Percentiles rank a stretch among this genome's conserved stretches.
These are phyloP conservation scores for Epichloe typhina DNA, from an alignment of 2,329 filamentous ascomycete species.

Conservation along the genomic window DNA sequence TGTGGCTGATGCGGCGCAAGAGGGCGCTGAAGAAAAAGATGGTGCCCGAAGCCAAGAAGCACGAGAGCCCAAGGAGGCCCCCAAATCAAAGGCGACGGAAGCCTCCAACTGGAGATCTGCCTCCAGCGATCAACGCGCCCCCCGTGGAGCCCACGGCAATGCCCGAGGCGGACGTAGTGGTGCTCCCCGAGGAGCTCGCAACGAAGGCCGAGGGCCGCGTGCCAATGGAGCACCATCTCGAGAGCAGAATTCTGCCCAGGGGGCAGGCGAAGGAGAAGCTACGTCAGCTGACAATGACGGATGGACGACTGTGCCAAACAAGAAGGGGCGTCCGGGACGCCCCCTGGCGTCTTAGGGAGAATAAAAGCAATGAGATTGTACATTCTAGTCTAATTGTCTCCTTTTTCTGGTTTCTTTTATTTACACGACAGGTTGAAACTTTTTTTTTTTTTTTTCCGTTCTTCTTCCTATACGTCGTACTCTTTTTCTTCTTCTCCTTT, in stretches of 20 bases:
- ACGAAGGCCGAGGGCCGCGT: conserved; percentile 30
- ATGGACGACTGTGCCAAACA: conserved; percentile 43
- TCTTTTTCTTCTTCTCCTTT: neutral
- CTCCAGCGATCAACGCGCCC: conserved; percentile 33
- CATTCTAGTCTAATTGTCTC: conserved; percentile 12
- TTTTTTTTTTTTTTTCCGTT: conserved; percentile 19
- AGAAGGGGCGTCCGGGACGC: conserved; percentile 25
- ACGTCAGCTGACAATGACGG: conserved; percentile 42
- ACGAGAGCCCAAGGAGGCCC: conserved; percentile 29
- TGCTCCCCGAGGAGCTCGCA: conserved; percentile 28
- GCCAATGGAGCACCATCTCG: conserved; percentile 32
- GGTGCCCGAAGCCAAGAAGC: conserved; percentile 26
- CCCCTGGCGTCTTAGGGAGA: conserved; percentile 12
- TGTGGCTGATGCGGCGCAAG: conserved; percentile 2
- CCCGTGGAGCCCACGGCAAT: conserved; percentile 28
- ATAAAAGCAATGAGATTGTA: conserved; percentile 20
- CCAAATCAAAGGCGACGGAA: conserved; percentile 43
- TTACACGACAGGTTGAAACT: conserved; percentile 7
- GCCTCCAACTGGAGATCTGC: conserved; percentile 47
- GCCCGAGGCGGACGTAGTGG: conserved; percentile 22
- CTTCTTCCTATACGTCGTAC: conserved; percentile 2
- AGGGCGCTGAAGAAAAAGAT: conserved; percentile 29
- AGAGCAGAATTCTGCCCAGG: conserved; percentile 21
- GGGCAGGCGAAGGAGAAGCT: conserved; percentile 16
- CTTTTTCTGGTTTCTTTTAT: neutral